A percentile compares a stretch with the other conserved stretches of the same genome.
These are phyloP conservation scores for Domatiomyces catenatus DNA, from an alignment of 2,329 filamentous ascomycete genomes.

Conservation along the genomic window DNA sequence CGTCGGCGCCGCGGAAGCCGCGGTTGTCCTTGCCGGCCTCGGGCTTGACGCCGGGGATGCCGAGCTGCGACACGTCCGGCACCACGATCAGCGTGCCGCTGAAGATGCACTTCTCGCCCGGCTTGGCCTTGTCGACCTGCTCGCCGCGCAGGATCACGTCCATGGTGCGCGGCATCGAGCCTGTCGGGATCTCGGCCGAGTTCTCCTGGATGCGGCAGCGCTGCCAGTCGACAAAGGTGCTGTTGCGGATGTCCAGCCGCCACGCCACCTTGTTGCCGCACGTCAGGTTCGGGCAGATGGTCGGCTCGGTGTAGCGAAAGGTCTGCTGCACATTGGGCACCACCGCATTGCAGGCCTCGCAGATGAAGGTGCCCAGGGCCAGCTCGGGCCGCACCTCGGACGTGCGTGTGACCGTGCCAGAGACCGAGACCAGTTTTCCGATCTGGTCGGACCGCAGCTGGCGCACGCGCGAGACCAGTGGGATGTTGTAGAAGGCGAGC, in stretches of 20 bases:
- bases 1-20: slow-evolving; percentile 58
- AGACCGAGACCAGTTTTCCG: slow-evolving; percentile 85
- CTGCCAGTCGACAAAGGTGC: slow-evolving; percentile 98
- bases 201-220: slow-evolving; percentile 98
- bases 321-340: slow-evolving; percentile 91
- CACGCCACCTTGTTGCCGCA: slow-evolving; percentile 87
- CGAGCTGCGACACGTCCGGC: slow-evolving; percentile 87
- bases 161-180: slow-evolving; percentile 96
- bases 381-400: slow-evolving; percentile 93
- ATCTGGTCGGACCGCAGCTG: slow-evolving; percentile 79
- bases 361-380: slow-evolving; percentile 80
- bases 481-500: slow-evolving; percentile 83
- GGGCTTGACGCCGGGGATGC: slow-evolving; percentile 69
- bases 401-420: slow-evolving; percentile 88
- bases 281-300: slow-evolving; percentile 75
- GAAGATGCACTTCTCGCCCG: slow-evolving; percentile 96
- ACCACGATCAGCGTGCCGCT: slow-evolving; percentile 93
- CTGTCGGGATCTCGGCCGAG: slow-evolving; percentile 92
- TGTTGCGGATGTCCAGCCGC: slow-evolving; percentile 91
- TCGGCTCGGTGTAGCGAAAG: slow-evolving; percentile 92
- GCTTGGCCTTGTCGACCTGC: slow-evolving; percentile 93
- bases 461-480: slow-evolving; percentile 70
- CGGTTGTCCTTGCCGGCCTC: slow-evolving; percentile 73
- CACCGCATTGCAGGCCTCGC: slow-evolving; percentile 70
- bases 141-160: slow-evolving; percentile 92